These are phyloP conservation scores for Cucurbita argyrosperma DNA, from an alignment of 306 rosid species.

Conservation along the genomic window DNA sequence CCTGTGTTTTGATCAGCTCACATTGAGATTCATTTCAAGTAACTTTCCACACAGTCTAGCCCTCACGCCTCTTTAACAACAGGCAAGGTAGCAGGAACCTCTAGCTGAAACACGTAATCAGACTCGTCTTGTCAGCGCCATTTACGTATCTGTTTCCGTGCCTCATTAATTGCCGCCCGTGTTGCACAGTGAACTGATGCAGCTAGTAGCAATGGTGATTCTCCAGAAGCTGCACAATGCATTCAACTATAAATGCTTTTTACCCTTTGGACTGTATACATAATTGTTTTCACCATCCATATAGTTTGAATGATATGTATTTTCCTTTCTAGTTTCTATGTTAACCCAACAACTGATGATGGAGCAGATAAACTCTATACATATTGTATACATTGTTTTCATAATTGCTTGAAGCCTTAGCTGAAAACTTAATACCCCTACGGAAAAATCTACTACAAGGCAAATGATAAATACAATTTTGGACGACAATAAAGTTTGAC, in stretches of 20 bases:
- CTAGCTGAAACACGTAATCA: constrained; percentile 38
- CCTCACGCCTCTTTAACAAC: constrained; percentile 72
- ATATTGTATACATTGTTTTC: not conserved
- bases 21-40: constrained; percentile 40
- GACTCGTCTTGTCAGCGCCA: constrained; percentile 36
- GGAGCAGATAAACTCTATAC: not conserved
- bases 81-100: constrained; percentile 79
- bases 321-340: not conserved
- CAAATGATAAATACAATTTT: not conserved
- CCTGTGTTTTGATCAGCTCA: not conserved
- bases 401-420: not conserved
- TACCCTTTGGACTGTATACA: not conserved
- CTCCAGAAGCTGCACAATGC: constrained; percentile 75
- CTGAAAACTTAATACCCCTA: not conserved
- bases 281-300: not conserved
- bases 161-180: constrained; percentile 62
- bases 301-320: not conserved
- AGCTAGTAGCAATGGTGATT: constrained; percentile 73
- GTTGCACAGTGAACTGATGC: constrained; percentile 80
- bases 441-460: not conserved
- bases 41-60: constrained; percentile 51
- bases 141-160: constrained; percentile 51
- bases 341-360: not conserved
- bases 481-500: not conserved
- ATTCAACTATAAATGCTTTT: not conserved